These are phyloP conservation scores for Asterionellopsis glacialis DNA, from an alignment of 108 stramenopile genomes.

Conservation along the genomic window DNA sequence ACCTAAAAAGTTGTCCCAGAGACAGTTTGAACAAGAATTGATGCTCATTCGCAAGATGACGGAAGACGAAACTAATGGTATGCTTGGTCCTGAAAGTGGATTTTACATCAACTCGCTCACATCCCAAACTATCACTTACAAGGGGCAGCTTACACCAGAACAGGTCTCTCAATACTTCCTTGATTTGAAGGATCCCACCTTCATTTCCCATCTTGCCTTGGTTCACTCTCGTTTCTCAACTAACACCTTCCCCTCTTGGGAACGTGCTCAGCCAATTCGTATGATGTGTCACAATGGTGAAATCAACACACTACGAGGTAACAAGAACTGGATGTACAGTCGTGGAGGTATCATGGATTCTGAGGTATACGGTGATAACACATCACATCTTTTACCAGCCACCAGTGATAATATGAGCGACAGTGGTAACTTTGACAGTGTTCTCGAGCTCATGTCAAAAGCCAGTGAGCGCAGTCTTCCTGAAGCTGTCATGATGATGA, in stretches of 20 bases:
- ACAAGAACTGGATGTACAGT: conserved; percentile 98
- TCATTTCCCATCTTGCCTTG: conserved; percentile 82
- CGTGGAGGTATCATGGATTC: conserved; percentile 94
- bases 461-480: conserved; percentile 84
- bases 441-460: conserved; percentile 92
- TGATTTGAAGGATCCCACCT: conserved; percentile 84
- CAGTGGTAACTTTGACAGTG: conserved; percentile 94
- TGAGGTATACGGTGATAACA: conserved; percentile 80
- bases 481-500: conserved; percentile 95
- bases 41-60: conserved; percentile 83
- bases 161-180: conserved; percentile 90
- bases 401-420: conserved; percentile 92
- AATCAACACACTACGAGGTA: conserved; percentile 94
- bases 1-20: conserved; percentile 1
- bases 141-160: conserved; percentile 93
- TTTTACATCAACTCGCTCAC: conserved; percentile 90
- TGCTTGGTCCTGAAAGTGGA: conserved; percentile 78
- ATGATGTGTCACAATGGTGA: conserved; percentile 99
- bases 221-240: conserved; percentile 94
- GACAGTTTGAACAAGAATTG: conserved; percentile 89
- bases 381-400: conserved; percentile 76
- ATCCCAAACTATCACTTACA: conserved; percentile 89
- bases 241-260: conserved; percentile 96
- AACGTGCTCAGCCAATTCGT: conserved; percentile 93
- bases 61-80: conserved; percentile 72